Percentiles rank a stretch among this genome's conserved stretches.
These are phyloP conservation scores for Pythium aquatile DNA, from an alignment of 352 stramenopile species.

Conservation along the genomic window DNA sequence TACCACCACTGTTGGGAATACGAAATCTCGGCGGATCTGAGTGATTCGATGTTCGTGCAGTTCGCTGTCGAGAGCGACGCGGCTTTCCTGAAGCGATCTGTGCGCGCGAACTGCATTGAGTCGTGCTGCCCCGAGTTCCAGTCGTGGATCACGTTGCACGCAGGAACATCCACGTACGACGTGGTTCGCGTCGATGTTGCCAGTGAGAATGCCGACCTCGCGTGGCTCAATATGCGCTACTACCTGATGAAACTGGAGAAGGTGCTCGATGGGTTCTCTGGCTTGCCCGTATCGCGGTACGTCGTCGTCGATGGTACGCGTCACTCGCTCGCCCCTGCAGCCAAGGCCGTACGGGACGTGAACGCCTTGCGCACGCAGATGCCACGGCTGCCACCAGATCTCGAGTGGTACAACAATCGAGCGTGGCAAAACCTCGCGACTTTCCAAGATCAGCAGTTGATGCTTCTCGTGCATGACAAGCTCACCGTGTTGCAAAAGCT, in stretches of 20 bases:
- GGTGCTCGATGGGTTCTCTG: conserved; percentile 4
- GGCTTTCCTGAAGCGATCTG: neutral
- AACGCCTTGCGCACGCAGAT: neutral
- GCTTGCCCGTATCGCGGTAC: neutral
- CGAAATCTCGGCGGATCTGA: neutral
- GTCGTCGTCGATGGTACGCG: neutral
- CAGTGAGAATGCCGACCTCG: neutral
- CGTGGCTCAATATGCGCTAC: neutral
- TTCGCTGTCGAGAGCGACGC: conserved; percentile 9
- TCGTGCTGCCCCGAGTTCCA: neutral
- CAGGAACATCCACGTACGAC: neutral
- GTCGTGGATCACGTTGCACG: neutral
- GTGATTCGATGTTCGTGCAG: neutral
- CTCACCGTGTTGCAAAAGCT: conserved; percentile 20
- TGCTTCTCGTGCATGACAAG: conserved; percentile 11
- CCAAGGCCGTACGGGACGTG: conserved; percentile 1
- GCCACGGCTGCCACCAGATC: conserved; percentile 17
- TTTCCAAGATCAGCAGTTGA: conserved; percentile 15
- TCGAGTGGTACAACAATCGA: conserved; percentile 20
- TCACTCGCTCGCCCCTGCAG: too few relatives aligned
- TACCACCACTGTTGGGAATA: conserved; percentile 5
- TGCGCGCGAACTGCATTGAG: neutral
- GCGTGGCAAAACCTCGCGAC: conserved; percentile 7
- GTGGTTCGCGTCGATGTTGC: neutral
- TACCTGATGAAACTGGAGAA: conserved; percentile 4